Evolutionary conservation across 2,329 filamentous ascomycete genomes (phyloP), one percentile per base, ranked within the genome.

Genomic region (Sclerotinia minor): DNA sequence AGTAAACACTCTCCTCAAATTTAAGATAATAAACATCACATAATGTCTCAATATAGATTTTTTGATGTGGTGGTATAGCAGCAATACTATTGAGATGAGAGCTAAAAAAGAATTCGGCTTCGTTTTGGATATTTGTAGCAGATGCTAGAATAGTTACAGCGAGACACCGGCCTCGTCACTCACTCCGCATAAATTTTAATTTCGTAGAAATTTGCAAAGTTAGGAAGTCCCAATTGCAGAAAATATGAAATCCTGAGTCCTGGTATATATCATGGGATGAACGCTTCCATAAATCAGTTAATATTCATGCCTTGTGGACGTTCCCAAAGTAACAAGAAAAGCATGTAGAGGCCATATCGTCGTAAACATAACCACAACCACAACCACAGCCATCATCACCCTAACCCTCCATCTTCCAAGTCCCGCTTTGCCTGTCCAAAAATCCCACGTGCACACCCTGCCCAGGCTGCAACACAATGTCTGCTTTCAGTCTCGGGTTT

Each of bases 391-490:
- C 9, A 32, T 64, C 19, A 55, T 19, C 13, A n/a, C 13, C 11
- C 44, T 50, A 60, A n/a, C 8, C 11, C 32, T 44, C 24, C 5
- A 24, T 19, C n/a, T 61, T 61, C 8, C 13, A 26, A 44, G 5
- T 49, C 19, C 15, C 45, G n/a, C 32, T 58, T 52, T 53, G 50
- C 50, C 53, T 78, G 72, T 84, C 81, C 79, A 81, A 86, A 69
- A 89, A 84, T 1, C 83, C 83, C 29, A 89, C 82, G 60, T 76
- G 79, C 19, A 89, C 86, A 2, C 87, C 87, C 58, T 87, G 80
- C 0, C 81, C 84, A 0, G 87, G 87, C 72, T 83, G 82, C 72
- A 89, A 73, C 49, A 87, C 84, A 73, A 89, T 86, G 73, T 89
- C 85, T 0, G 84, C 78, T 80, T 84, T 86, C 69, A 89, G 78